Conservation (phyloP, 1,284 basidiomycete species). For the Neonothopanus nambi region DNA sequence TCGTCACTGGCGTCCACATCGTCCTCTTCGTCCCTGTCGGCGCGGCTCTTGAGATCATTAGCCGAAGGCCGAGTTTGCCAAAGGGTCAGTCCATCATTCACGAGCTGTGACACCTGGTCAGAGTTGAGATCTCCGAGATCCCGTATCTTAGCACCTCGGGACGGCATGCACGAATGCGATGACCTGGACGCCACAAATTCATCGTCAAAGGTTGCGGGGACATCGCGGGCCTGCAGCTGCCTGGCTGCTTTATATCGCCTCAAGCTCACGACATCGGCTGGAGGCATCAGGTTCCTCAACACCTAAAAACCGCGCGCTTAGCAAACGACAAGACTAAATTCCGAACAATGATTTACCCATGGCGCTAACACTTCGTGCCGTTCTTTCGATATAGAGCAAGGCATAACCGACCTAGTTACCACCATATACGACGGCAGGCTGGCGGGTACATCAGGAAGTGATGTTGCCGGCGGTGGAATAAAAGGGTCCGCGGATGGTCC, state of each 20-base stretch:
- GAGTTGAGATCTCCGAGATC: slow-evolving; percentile 44
- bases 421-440: slow-evolving; percentile 51
- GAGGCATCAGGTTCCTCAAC: slow-evolving; percentile 45
- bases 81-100: slow-evolving; percentile 42
- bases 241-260: slow-evolving; percentile 29
- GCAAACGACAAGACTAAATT: background rate
- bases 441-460: slow-evolving; percentile 33
- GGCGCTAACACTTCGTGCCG: slow-evolving; percentile 51
- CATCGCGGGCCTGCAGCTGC: slow-evolving; percentile 6
- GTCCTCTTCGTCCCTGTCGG: too few species aligned
- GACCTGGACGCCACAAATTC: slow-evolving; percentile 44
- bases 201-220: slow-evolving; percentile 23
- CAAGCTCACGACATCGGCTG: slow-evolving; percentile 27
- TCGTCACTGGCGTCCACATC: slow-evolving; percentile 20
- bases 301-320: slow-evolving; percentile 33
- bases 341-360: slow-evolving; percentile 43
- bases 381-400: slow-evolving; percentile 43
- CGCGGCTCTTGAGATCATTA: too few species aligned
- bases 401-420: slow-evolving; percentile 41
- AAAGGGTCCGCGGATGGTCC: slow-evolving; percentile 38
- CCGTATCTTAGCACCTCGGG: slow-evolving; percentile 35
- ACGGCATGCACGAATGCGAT: slow-evolving; percentile 37
- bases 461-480: slow-evolving; percentile 27
- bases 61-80: too few species aligned
- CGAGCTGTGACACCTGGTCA: slow-evolving; percentile 38